These are phyloP conservation scores for Zygotorulaspora sp. DNA, from an alignment of 805 yeast species.

Conservation along the genomic window DNA sequence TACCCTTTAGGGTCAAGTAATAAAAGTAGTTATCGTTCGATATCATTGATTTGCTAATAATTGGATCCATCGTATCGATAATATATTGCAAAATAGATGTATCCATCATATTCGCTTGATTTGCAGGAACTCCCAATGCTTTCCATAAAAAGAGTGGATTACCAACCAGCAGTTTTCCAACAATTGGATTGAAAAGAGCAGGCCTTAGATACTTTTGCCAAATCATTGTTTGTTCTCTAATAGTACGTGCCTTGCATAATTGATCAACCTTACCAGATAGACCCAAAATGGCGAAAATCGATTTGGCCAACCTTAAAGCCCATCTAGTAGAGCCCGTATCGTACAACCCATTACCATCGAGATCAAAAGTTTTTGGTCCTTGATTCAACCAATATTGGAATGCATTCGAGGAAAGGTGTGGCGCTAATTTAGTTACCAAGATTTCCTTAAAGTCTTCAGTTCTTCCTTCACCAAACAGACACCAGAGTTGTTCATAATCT, in stretches of 20 bases:
- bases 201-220: constrained; percentile 66
- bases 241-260: constrained; percentile 52
- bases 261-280: constrained; percentile 47
- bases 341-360: constrained; percentile 58
- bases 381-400: constrained; percentile 73
- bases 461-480: constrained; percentile 71
- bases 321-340: constrained; percentile 84
- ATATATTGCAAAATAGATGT: constrained; percentile 66
- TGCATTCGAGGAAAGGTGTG: constrained; percentile 73
- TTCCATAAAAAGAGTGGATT: constrained; percentile 85
- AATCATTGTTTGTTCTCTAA: constrained; percentile 58
- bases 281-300: constrained; percentile 55
- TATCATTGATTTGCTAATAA: constrained; percentile 57
- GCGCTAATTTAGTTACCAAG: constrained; percentile 52
- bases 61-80: constrained; percentile 73
- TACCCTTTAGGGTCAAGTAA: constrained; percentile 60
- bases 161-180: constrained; percentile 65
- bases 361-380: constrained; percentile 54
- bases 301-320: constrained; percentile 69
- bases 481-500: constrained; percentile 60
- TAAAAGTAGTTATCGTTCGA: constrained; percentile 75
- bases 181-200: constrained; percentile 63
- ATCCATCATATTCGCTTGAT: constrained; percentile 79
- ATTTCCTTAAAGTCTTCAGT: constrained; percentile 49
- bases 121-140: constrained; percentile 83